phyloP scores from a whole-genome alignment of 1,139 yeast species.

The Candida pseudoviswanathii region DNA sequence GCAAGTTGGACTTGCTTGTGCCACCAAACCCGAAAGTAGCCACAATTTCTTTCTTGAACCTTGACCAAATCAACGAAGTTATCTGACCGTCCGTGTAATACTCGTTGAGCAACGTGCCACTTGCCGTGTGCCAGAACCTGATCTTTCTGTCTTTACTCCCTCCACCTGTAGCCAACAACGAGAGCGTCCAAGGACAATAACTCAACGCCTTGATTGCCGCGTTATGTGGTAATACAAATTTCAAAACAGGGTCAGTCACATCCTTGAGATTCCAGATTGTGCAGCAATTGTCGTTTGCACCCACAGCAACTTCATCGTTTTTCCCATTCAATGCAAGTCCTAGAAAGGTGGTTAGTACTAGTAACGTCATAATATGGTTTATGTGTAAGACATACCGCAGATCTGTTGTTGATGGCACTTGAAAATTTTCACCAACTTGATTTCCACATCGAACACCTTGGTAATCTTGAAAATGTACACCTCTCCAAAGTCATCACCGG shows the following conservation, averaged over 20 bases:
- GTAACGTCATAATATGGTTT: too few species aligned
- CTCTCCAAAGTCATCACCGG: slow-evolving; percentile 73
- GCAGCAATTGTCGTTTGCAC: slow-evolving; percentile 74
- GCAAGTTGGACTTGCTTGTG: slow-evolving; percentile 45
- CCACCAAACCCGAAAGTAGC: slow-evolving; percentile 84
- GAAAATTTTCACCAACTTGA: slow-evolving; percentile 27
- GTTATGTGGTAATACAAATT: slow-evolving; percentile 44
- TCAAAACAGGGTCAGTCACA: slow-evolving; percentile 41
- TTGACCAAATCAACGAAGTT: slow-evolving; percentile 80
- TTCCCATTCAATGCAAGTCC: slow-evolving; percentile 57
- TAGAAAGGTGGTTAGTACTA: slow-evolving; percentile 20
- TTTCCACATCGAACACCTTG: slow-evolving; percentile 11
- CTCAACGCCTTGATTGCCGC: slow-evolving; percentile 49
- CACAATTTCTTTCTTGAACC: slow-evolving; percentile 58
- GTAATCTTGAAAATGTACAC: slow-evolving; percentile 49
- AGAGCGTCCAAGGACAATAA: slow-evolving; percentile 48
- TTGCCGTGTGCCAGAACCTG: slow-evolving; percentile 79
- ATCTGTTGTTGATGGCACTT: slow-evolving; percentile 65
- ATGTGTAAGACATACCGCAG: slow-evolving; percentile 67
- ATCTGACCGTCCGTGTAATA: slow-evolving; percentile 69
- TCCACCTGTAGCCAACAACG: slow-evolving; percentile 47
- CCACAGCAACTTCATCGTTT: slow-evolving; percentile 59
- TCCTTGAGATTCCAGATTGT: slow-evolving; percentile 63
- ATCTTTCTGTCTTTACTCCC: slow-evolving; percentile 48
- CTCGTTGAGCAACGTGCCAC: slow-evolving; percentile 68